These are phyloP conservation scores for Pyricularia sp. DNA, from an alignment of 2,329 filamentous ascomycete species.

Conservation along the genomic window DNA sequence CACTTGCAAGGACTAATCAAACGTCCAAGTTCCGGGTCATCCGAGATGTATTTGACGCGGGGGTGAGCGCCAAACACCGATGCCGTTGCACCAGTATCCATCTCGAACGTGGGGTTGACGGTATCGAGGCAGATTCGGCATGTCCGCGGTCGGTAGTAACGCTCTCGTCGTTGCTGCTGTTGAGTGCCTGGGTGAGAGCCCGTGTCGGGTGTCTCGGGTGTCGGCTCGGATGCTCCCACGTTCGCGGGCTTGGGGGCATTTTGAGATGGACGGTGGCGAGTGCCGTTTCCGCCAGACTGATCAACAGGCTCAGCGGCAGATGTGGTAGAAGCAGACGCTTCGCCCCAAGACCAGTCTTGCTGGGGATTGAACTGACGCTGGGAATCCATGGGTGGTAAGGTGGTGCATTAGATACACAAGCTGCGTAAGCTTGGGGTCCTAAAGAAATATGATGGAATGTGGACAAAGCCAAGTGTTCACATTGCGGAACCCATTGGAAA, in stretches of 20 bases:
- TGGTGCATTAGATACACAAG: background rate
- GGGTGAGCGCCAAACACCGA: slow-evolving; percentile 18
- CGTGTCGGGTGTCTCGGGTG: background rate
- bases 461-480: background rate
- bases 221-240: background rate
- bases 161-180: slow-evolving; percentile 13
- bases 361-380: background rate
- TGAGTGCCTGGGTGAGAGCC: slow-evolving; percentile 1
- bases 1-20: slow-evolving; percentile 85
- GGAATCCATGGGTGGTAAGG: background rate
- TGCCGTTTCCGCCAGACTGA: background rate
- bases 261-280: background rate
- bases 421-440: background rate
- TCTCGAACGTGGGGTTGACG: slow-evolving; percentile 35
- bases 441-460: background rate
- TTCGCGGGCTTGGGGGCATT: background rate
- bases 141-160: slow-evolving; percentile 55
- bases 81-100: slow-evolving; percentile 19
- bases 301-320: background rate
- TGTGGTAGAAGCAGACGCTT: background rate
- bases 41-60: slow-evolving; percentile 50
- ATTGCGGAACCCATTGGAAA: background rate
- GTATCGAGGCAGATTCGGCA: slow-evolving; percentile 84
- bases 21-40: slow-evolving; percentile 60
- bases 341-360: slow-evolving; percentile 3